Conservation (phyloP, 148 eudicot species). For the Vaccinium darrowii region DNA sequence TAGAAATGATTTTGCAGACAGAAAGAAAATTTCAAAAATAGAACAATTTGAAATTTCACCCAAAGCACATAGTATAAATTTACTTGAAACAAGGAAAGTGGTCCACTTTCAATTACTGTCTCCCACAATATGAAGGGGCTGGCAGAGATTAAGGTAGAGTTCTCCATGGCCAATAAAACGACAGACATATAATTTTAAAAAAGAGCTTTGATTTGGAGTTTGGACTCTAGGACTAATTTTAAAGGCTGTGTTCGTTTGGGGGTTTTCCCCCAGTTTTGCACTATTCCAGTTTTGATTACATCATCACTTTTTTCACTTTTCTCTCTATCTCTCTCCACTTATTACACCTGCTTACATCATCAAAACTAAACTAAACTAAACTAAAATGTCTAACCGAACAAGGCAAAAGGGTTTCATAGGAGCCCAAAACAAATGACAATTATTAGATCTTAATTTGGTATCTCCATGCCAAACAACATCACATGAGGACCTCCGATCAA, state of each 20-base stretch:
- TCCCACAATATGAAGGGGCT: not conserved
- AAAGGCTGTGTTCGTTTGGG: no score
- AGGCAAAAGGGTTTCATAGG: not conserved
- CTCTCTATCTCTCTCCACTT: no score
- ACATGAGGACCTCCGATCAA: not conserved
- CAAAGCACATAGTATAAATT: not conserved
- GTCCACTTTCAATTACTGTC: not conserved
- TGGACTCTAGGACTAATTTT: not conserved
- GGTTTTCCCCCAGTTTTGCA: no score
- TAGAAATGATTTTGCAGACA: not conserved
- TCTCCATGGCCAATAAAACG: not conserved
- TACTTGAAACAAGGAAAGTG: not conserved
- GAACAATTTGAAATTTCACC: not conserved
- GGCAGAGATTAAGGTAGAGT: not conserved
- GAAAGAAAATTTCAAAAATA: not conserved
- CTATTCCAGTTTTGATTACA: no score
- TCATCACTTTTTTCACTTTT: no score
- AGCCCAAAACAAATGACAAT: not conserved
- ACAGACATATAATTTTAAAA: no score
- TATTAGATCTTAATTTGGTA: not conserved
- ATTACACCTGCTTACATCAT: no score
- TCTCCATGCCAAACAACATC: not conserved
- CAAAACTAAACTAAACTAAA: no score
- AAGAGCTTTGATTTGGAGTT: not conserved
- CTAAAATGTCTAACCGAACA: no score